Evolutionary conservation across 2,329 filamentous ascomycete species (phyloP), one percentile per base, ranked within the genome.

Genomic region (Coniella lustricola): DNA sequence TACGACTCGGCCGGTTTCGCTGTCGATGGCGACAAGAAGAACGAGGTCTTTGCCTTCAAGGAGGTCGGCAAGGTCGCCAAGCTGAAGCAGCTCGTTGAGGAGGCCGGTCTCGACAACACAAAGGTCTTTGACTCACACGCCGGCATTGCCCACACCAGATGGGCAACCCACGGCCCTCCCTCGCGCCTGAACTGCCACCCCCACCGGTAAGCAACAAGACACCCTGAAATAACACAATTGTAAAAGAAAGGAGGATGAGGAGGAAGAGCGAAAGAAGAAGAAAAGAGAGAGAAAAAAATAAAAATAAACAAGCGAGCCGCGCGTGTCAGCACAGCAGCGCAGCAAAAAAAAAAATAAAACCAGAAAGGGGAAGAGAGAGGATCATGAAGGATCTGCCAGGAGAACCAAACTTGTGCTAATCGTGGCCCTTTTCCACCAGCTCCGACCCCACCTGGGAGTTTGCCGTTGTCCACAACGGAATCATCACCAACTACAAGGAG

Each of bases 401-500:
- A 14, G 21, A n/a, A 31, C 20, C 3, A 9, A 42, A 37, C n/a
- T 31, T 21, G 21, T 18, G 48, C 48, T 53, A 22, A 53, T 33
- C 3, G 16, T 29, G 36, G n/a, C 20, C 3, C 7, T 16, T 21
- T 16, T 46, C 9, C 22, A 13, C 22, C 57, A 94, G 90, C 71
- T 97, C 91, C 57, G 93, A 98, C 69, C 82, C 85, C 61, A 87
- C 75, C 63, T 98, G 91, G 90, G 87, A 98, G 73, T 98, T 98
- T 70, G 80, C 88, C 57, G 84, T 98, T 61, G 93, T 97, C 54
- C 93, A 98, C 85, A 98, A 98, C 73, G 93, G 93, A 66, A 98
- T 98, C 79, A 98, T 98, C 73, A 98, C 93, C 76, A 98, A 98
- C 81, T 98, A 98, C 82, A 98, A 98, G 80, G 93, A 98, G 75